Base-by-base conservation (phyloP, 83 land plant genomes). In the Picea mariana region DNA sequence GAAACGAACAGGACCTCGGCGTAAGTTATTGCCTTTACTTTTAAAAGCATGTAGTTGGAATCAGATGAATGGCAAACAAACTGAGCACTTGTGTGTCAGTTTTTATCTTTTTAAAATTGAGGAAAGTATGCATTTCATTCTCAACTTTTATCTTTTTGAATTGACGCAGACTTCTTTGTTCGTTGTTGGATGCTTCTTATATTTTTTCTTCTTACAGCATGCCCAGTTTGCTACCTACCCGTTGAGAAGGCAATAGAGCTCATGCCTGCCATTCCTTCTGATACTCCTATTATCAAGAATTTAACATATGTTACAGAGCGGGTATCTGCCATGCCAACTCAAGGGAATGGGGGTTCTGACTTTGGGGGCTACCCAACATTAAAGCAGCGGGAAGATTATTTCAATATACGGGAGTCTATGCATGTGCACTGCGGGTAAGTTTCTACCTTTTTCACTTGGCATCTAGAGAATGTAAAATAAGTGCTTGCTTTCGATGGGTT, bases 301-400 rank as follows among this genome's bases (percentile, higher is more conserved):
- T 79, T 97, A 68, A 84, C 88, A 5, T 97, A 91, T 71, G 81
- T 87, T 65, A 78, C 85, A 21, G 64, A 84, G 38, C 90, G 85
- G 81, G 87, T 87, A 38, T 83, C 79, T 34, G 85, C 84, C n/a
- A 63, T 44, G 21, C 71, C 80, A 17, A 80, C 78, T 64, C 79
- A 82, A n/a, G 81, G 85, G 80, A 81, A 86, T 79, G 87, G 89
- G 81, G 97, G 95, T 62, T 95, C 99, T 59, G 83, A 76, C 4
- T 97, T 97, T 87, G 97, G 99, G 31, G 99, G 99, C 75, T 87
- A 92, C 85, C 99, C 98, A 63, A 89, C 95, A 79, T 78, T 94
- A 75, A 80, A 85, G 77, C 93, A 97, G 67, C 89, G 99, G 44
- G 67, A 58, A 38, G 85, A 86, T 60, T 89, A 93, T 12, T 95